These are phyloP conservation scores for Pseudophaeomoniella oleicola DNA, from an alignment of 2,329 filamentous ascomycete species.

Conservation along the genomic window DNA sequence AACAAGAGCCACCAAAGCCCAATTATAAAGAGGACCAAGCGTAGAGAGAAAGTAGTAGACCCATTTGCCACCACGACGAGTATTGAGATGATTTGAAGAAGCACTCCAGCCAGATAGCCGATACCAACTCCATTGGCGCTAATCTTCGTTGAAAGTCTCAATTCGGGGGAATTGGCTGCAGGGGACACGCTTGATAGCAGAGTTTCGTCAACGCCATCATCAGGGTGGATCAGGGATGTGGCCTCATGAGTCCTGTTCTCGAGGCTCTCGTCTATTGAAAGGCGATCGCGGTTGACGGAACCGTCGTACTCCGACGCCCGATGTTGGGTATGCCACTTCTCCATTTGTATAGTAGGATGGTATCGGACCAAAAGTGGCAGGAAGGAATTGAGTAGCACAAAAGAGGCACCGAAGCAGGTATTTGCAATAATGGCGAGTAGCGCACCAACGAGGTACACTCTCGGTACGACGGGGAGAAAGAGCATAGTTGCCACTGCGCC, in stretches of 20 bases:
- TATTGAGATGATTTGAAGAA: slow-evolving; percentile 71
- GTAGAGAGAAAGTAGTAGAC: slow-evolving; percentile 71
- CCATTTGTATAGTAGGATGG: slow-evolving; percentile 45
- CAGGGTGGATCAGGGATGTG: slow-evolving; percentile 12
- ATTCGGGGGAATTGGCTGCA: slow-evolving; percentile 43
- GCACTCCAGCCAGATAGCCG: slow-evolving; percentile 74
- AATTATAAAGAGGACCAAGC: slow-evolving; percentile 73
- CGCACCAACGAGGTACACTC: slow-evolving; percentile 66
- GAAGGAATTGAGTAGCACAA: slow-evolving; percentile 91
- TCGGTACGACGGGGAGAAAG: slow-evolving; percentile 64
- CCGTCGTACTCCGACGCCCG: slow-evolving; percentile 5
- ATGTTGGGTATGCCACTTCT: slow-evolving; percentile 6
- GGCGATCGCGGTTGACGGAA: slow-evolving; percentile 1
- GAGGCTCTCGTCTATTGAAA: slow-evolving; percentile 2
- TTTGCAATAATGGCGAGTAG: slow-evolving; percentile 81
- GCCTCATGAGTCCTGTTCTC: slow-evolving; percentile 6
- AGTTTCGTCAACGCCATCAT: slow-evolving; percentile 13
- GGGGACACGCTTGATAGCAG: slow-evolving; percentile 4
- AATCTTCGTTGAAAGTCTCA: slow-evolving; percentile 75
- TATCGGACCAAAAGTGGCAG: slow-evolving; percentile 79
- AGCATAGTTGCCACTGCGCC: slow-evolving; percentile 77
- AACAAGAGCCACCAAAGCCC: slow-evolving; percentile 90
- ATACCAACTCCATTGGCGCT: slow-evolving; percentile 89
- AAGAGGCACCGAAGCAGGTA: slow-evolving; percentile 86
- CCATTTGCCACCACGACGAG: slow-evolving; percentile 57